Evolutionary conservation across 768 basidiomycete genomes (phyloP), one percentile per base, ranked within the genome.

Genomic region (Pleurotus tuoliensis): DNA sequence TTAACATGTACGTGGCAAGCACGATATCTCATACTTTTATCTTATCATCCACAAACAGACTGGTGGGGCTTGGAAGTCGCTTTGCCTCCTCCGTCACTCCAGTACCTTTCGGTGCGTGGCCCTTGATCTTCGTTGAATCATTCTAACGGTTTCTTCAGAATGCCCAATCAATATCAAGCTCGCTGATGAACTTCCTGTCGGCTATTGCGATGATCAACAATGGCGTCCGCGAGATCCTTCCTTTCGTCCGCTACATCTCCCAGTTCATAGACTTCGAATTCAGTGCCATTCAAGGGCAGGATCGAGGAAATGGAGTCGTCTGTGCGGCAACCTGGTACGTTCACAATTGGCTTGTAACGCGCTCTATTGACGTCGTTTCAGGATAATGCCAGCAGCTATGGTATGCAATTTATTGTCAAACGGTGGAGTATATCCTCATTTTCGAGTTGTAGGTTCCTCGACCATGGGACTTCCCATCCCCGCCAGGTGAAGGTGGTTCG

Each of bases 31-130:
- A 30, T 58, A 41, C 13, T 47, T 56, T 47, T 47, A 43, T 56
- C 20, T 56, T 20, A 48, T 48, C 39, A 44, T 55, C 6, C 55
- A 24, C 13, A 16, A 25, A 25, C 59, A 93, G 91, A 93, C 69
- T 94, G 92, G 92, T 95, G 92, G 92, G 92, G 92, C 12, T 73
- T 91, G 11, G 92, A 95, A 65, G 55, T 94, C 0, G 77, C 84
- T 37, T 75, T 95, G 24, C 92, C 93, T 3, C 80, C 85, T 16
- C 81, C 90, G 1, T 81, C 90, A 1, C 63, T 95, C 37, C 66
- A 64, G 25, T 80, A 83, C 64, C 77, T 95, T 16, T 67, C 71
- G 45, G 84, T 86, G 84, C 74, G n/a, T 40, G 3, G 22, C 1
- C n/a, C n/a, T 47, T 38, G 2, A 11, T 3, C 41, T 59, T 12